Conservation (phyloP, 495 filamentous ascomycete species). For the Cudoniella acicularis region DNA sequence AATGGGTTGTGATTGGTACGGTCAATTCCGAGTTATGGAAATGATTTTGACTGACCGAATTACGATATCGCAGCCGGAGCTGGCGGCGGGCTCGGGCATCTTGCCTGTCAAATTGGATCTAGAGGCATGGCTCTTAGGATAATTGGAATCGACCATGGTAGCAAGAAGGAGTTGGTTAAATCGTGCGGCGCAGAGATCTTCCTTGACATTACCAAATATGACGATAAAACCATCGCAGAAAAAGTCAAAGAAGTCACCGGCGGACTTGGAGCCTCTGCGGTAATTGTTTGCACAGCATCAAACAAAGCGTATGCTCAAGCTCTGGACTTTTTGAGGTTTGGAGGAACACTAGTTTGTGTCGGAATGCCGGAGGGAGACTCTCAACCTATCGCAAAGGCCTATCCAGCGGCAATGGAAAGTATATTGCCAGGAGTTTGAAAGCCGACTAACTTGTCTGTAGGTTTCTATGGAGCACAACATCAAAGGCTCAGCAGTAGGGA, state of each 20-base stretch:
- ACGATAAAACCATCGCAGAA: constrained; percentile 40
- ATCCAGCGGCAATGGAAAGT: not conserved
- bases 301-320: constrained; percentile 63
- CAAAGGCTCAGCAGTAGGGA: constrained; percentile 61
- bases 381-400: constrained; percentile 46
- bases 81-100: constrained; percentile 55
- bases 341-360: constrained; percentile 60
- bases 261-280: constrained; percentile 59
- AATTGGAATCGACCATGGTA: constrained; percentile 64
- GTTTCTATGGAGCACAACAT: constrained; percentile 52
- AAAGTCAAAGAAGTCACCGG: constrained; percentile 52
- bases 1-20: constrained; percentile 57
- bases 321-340: constrained; percentile 56
- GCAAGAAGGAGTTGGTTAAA: constrained; percentile 56
- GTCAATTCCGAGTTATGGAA: constrained; percentile 4
- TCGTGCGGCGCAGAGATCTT: constrained; percentile 65
- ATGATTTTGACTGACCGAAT: constrained; percentile 1
- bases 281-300: constrained; percentile 59
- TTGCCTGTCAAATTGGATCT: constrained; percentile 37
- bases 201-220: constrained; percentile 60
- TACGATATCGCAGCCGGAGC: constrained; percentile 46
- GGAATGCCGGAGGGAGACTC: constrained; percentile 63
- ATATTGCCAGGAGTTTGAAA: not conserved
- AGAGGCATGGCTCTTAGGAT: constrained; percentile 63
- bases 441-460: not conserved